Evolutionary conservation across 768 basidiomycete genomes (phyloP), one percentile per base, ranked within the genome.

Genomic region (Pleurotus salmoneostramineus): DNA sequence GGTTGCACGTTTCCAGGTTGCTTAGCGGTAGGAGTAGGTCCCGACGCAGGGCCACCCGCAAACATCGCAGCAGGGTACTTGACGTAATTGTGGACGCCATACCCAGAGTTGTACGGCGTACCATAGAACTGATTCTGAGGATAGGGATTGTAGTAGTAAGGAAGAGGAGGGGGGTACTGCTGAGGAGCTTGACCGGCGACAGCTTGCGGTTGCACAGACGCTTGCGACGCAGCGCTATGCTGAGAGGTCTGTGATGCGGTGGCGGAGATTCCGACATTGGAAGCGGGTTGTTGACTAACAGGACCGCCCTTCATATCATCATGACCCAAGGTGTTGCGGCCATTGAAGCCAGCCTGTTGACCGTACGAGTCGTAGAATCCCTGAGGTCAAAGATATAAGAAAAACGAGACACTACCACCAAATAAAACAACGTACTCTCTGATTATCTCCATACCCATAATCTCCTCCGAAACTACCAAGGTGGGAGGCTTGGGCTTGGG

Each of bases 101-200:
- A 82, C 14, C 74, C 77, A 50, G 77, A 77, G 64, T 69, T 76
- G 74, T 91, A 91, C 4, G 89, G 87, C 1, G 81, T 73, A 49
- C 88, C 85, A 61, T 89, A 91, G 71, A 85, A 90, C 64, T 90
- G 88, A 63, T 84, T 87, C 66, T 89, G 88, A 3, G 85, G 84
- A 69, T 87, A 89, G n/a, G 83, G 81, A 62, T 83, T 83, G 70
- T 85, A 84, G 62, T 80, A 85, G 57, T 81, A 81, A 11, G 77
- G 79, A 32, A 79, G 70, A 4, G 86, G 88, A 15, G 85, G 84
- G 35, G 86, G 82, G 61, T 85, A 83, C 67, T 88, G 86, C 62
- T 87, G 87, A 14, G 84, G 84, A 15, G 79, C 84, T 69, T 88
- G 87, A 1, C 77, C 77, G 3, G 76, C 77, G n/a, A 76, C 75